Percentiles rank a stretch among this genome's conserved stretches.
phyloP scores from a whole-genome alignment of 352 stramenopile species.

The Phytophthora syringae region DNA sequence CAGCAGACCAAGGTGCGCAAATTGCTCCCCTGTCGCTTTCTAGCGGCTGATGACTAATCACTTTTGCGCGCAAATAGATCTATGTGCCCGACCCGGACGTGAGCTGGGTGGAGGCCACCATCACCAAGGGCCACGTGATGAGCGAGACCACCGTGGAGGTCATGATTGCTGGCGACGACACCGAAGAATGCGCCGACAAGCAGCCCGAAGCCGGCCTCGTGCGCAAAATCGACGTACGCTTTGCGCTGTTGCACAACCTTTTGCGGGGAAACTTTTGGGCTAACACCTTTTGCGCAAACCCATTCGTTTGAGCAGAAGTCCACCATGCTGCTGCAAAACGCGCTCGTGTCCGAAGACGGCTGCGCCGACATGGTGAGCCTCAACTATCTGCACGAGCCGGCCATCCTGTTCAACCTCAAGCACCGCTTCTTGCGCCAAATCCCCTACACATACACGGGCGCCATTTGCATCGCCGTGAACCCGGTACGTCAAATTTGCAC shows the following conservation, averaged over 20 bases:
- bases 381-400: constrained; percentile 92
- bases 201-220: constrained; percentile 61
- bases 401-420: constrained; percentile 93
- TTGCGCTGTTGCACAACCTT: neutral
- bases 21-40: neutral
- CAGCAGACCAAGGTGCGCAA: constrained; percentile 53
- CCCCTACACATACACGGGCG: constrained; percentile 97
- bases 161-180: constrained; percentile 69
- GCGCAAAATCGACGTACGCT: constrained; percentile 54
- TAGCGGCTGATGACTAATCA: neutral
- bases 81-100: constrained; percentile 85
- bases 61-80: constrained; percentile 46
- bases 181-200: constrained; percentile 69
- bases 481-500: constrained; percentile 73
- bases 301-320: constrained; percentile 58
- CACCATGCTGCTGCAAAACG: constrained; percentile 80
- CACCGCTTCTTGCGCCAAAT: constrained; percentile 86
- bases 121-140: constrained; percentile 83
- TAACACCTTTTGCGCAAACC: constrained; percentile 7
- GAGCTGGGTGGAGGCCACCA: constrained; percentile 83
- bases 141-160: constrained; percentile 86
- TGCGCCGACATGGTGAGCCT: constrained; percentile 89
- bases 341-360: constrained; percentile 53
- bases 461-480: constrained; percentile 98
- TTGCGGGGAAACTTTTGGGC: constrained; percentile 9